These are phyloP conservation scores for Solanum corneliomulleri DNA, from an alignment of 257 asterid genomes.

Conservation along the genomic window DNA sequence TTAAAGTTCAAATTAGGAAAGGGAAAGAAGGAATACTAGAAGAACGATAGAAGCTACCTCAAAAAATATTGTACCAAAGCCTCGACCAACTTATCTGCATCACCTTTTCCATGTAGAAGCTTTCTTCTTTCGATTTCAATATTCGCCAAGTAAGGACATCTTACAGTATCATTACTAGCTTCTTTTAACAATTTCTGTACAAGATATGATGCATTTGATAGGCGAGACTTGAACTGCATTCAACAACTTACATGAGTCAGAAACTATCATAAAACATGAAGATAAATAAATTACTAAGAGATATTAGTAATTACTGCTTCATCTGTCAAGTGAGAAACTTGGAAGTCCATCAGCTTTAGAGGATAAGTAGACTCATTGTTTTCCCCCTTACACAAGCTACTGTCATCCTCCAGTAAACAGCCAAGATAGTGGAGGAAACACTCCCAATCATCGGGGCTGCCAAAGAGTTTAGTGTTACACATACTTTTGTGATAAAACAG, in stretches of 20 bases:
- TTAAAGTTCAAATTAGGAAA: not conserved
- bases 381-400: constrained; percentile 31
- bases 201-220: constrained; percentile 55
- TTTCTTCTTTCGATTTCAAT: constrained; percentile 82
- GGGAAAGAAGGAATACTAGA: not conserved
- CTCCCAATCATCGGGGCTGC: constrained; percentile 96
- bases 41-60: constrained; percentile 29
- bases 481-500: not conserved
- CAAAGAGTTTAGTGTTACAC: constrained; percentile 4
- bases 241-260: constrained; percentile 18
- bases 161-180: constrained; percentile 31
- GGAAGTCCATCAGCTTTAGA: constrained; percentile 23
- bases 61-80: constrained; percentile 55
- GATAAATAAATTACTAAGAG: not conserved
- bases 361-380: constrained; percentile 20
- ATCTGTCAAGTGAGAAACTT: constrained; percentile 37
- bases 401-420: constrained; percentile 79
- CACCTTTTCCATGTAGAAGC: constrained; percentile 60
- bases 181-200: constrained; percentile 40
- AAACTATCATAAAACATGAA: not conserved
- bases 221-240: constrained; percentile 73
- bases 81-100: constrained; percentile 43
- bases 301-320: constrained; percentile 51
- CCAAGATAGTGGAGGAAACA: constrained; percentile 74
- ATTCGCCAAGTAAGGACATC: constrained; percentile 70